Evolutionary conservation across 108 stramenopile species (phyloP).

Genomic region (Skeletonema tropicum): DNA sequence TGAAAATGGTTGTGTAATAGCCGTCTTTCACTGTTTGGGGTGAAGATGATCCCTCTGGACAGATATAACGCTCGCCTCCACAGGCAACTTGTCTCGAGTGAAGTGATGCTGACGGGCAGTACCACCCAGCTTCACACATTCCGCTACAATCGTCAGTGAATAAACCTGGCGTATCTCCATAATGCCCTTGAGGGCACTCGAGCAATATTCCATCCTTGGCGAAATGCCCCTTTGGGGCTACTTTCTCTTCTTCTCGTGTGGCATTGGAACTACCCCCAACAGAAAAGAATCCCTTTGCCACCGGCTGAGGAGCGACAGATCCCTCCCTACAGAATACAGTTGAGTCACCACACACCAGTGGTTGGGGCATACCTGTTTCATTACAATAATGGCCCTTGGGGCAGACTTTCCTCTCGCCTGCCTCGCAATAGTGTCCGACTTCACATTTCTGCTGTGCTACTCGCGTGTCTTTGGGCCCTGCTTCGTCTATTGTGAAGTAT

Average conservation of each 20-base stretch:
- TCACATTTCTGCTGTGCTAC: conserved; percentile 15
- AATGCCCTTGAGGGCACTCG: conserved; percentile 37
- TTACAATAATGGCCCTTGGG: conserved; percentile 36
- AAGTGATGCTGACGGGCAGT: conserved; percentile 23
- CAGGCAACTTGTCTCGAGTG: conserved; percentile 34
- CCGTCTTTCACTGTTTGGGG: conserved; percentile 28
- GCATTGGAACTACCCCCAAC: conserved; percentile 17
- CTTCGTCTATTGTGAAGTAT: conserved; percentile 21
- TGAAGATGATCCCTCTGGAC: conserved; percentile 30
- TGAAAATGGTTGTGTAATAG: conserved; percentile 27
- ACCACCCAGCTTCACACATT: conserved; percentile 27
- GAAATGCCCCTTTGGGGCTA: conserved; percentile 29
- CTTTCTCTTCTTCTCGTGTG: conserved; percentile 14
- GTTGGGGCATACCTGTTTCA: conserved; percentile 9
- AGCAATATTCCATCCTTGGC: conserved; percentile 26
- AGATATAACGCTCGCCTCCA: conserved; percentile 27
- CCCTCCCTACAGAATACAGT: conserved; percentile 33
- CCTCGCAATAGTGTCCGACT: conserved; percentile 25
- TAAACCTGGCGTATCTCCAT: conserved; percentile 25
- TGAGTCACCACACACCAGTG: conserved; percentile 29
- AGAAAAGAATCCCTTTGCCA: conserved; percentile 28
- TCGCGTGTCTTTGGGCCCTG: conserved; percentile 14
- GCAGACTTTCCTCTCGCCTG: conserved; percentile 23
- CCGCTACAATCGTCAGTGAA: conserved; percentile 30
- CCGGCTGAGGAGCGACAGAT: conserved; percentile 24